phyloP scores from a whole-genome alignment of 129 eudicot genomes.

The Sambucus nigra region DNA sequence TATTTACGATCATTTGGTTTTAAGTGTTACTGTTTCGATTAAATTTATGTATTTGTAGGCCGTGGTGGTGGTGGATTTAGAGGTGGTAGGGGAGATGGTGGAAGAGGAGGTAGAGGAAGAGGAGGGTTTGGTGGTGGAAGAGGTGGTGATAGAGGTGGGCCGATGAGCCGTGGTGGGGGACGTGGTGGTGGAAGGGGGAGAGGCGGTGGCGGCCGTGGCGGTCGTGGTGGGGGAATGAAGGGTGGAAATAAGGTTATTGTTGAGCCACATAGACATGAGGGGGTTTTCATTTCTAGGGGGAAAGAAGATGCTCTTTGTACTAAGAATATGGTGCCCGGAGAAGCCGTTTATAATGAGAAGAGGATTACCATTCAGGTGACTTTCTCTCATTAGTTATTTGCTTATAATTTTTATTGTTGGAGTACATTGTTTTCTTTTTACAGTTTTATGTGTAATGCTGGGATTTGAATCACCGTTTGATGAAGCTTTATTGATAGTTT shows the following conservation, averaged over 20 bases:
- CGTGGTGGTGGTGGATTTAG: constrained; percentile 40
- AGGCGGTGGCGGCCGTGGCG: constrained; percentile 35
- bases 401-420: background rate
- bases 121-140: constrained; percentile 24
- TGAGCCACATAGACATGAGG: constrained; percentile 87
- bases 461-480: too few relatives aligned
- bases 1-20: too few relatives aligned
- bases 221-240: constrained; percentile 74
- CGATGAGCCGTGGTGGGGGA: constrained; percentile 36
- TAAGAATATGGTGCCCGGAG: constrained; percentile 85
- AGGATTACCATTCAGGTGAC: constrained; percentile 78
- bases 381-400: background rate
- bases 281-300: constrained; percentile 84
- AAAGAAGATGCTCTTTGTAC: constrained; percentile 90
- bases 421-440: background rate
- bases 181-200: constrained; percentile 41
- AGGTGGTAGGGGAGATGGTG: constrained; percentile 31
- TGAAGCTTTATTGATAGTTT: too few relatives aligned
- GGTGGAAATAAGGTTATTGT: constrained; percentile 78
- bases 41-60: too few relatives aligned
- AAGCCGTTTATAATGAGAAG: constrained; percentile 87
- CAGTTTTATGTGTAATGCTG: too few relatives aligned
- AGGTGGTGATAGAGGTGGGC: constrained; percentile 28
- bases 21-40: constrained; percentile 13
- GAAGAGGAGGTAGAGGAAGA: constrained; percentile 29